phyloP scores from a whole-genome alignment of 345 rosid genomes.

The Eucalyptus marginata region DNA sequence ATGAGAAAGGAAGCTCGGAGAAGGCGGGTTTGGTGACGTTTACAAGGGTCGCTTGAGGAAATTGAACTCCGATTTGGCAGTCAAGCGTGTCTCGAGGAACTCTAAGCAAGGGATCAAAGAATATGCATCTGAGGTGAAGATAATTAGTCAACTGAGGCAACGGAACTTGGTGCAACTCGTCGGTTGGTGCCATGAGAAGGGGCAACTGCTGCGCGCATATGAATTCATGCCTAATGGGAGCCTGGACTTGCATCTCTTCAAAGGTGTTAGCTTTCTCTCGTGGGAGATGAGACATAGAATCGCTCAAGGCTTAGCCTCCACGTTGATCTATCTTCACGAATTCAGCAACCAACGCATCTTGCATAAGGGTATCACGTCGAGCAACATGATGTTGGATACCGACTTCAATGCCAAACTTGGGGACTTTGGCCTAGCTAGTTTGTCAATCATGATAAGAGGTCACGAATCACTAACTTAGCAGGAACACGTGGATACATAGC shows the following conservation, averaged over 20 bases:
- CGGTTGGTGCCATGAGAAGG: conserved; percentile 13
- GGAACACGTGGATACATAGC: conserved; percentile 17
- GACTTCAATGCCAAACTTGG: conserved; percentile 12
- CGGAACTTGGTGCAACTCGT: conserved; percentile 11
- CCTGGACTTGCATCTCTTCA: conserved; percentile 7
- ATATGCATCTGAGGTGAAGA: conserved; percentile 8
- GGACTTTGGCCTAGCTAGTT: conserved; percentile 24
- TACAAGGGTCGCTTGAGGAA: conserved; percentile 4
- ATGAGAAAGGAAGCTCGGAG: conserved; percentile 1
- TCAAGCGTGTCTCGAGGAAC: conserved; percentile 1
- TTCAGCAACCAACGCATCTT: conserved; percentile 5
- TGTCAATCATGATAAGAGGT: conserved; percentile 9
- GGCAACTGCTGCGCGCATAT: conserved; percentile 2
- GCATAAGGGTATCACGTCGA: conserved; percentile 13
- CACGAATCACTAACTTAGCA: conserved; percentile 1
- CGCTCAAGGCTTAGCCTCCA: conserved; percentile 7
- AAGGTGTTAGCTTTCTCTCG: background rate
- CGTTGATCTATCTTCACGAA: conserved; percentile 7
- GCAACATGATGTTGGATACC: conserved; percentile 10
- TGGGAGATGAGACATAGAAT: conserved; percentile 6
- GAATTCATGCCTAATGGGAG: conserved; percentile 5
- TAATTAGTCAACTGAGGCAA: conserved; percentile 12
- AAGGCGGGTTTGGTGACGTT: conserved; percentile 10
- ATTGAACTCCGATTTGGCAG: background rate
- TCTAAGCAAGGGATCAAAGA: conserved; percentile 10